These are phyloP conservation scores for Xylariaceae sp. DNA, from an alignment of 2,329 filamentous ascomycete species.

Conservation along the genomic window DNA sequence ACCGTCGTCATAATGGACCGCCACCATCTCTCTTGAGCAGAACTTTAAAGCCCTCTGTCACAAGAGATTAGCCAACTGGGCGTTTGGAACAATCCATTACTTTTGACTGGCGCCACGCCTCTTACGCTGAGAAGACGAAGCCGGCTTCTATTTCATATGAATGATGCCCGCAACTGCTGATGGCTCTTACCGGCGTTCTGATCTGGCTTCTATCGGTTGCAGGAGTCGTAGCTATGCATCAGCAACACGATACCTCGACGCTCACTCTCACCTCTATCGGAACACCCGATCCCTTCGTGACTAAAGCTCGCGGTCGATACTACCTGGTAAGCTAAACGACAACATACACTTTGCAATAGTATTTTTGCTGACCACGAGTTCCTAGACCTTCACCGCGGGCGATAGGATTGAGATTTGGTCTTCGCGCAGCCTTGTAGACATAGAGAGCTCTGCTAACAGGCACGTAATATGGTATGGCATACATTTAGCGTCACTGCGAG, in stretches of 20 bases:
- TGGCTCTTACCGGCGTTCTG: slow-evolving; percentile 30
- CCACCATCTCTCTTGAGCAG: background rate
- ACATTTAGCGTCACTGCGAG: background rate
- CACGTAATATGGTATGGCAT: slow-evolving; percentile 41
- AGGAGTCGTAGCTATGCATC: slow-evolving; percentile 13
- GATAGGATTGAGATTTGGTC: slow-evolving; percentile 43
- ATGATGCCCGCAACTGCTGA: slow-evolving; percentile 24
- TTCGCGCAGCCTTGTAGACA: slow-evolving; percentile 37
- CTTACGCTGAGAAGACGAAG: slow-evolving; percentile 7
- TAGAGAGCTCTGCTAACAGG: slow-evolving; percentile 32
- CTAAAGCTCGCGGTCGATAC: slow-evolving; percentile 32
- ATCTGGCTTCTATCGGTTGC: slow-evolving; percentile 29
- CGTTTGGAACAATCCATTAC: background rate
- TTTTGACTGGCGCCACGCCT: slow-evolving; percentile 15
- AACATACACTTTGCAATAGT: background rate
- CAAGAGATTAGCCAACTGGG: background rate
- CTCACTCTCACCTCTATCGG: slow-evolving; percentile 40
- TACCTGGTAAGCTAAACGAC: slow-evolving; percentile 34
- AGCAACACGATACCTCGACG: slow-evolving; percentile 39
- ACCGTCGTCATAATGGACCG: background rate
- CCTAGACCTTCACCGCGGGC: slow-evolving; percentile 42
- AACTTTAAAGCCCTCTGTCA: slow-evolving; percentile 10
- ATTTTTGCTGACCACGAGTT: slow-evolving; percentile 12
- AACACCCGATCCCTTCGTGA: slow-evolving; percentile 42
- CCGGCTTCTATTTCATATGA: background rate